Conservation (phyloP, 345 rosid genomes). For the Rhodomyrtus tomentosa region DNA sequence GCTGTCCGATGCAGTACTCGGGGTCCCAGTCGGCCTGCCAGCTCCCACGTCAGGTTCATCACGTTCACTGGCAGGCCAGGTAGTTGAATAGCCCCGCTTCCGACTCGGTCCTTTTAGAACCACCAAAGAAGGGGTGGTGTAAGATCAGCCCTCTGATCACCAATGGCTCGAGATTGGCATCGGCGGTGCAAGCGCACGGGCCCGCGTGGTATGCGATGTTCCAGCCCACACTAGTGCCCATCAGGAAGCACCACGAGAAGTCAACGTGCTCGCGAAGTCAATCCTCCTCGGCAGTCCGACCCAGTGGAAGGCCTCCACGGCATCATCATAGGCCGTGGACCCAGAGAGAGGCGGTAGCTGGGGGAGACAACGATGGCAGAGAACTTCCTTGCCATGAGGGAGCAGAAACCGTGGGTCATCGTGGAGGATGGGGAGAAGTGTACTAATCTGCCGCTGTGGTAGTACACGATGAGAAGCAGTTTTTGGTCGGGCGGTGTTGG, state of each 20-base stretch:
- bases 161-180: conserved; percentile 4
- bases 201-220: conserved; percentile 17
- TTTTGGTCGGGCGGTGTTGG: conserved; percentile 3
- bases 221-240: conserved; percentile 23
- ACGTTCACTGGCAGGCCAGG: conserved; percentile 8
- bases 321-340: conserved; percentile 31
- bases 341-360: conserved; percentile 24
- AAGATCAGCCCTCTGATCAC: conserved; percentile 12
- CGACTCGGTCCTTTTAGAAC: conserved; percentile 8
- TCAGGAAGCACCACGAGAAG: conserved; percentile 15
- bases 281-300: conserved; percentile 6
- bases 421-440: background rate
- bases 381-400: conserved; percentile 5
- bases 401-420: conserved; percentile 2
- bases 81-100: conserved; percentile 13
- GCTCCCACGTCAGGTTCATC: conserved; percentile 19
- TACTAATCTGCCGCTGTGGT: conserved; percentile 23
- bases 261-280: conserved; percentile 26
- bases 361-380: conserved; percentile 13
- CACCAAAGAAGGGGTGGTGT: conserved; percentile 31
- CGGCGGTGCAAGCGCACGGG: background rate
- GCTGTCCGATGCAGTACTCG: conserved; percentile 14
- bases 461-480: conserved; percentile 21
- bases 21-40: conserved; percentile 27
- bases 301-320: conserved; percentile 25